A percentile compares a stretch with the other conserved stretches of the same genome.
phyloP scores from a whole-genome alignment of 257 asterid genomes.

The Solanum corneliomulleri region DNA sequence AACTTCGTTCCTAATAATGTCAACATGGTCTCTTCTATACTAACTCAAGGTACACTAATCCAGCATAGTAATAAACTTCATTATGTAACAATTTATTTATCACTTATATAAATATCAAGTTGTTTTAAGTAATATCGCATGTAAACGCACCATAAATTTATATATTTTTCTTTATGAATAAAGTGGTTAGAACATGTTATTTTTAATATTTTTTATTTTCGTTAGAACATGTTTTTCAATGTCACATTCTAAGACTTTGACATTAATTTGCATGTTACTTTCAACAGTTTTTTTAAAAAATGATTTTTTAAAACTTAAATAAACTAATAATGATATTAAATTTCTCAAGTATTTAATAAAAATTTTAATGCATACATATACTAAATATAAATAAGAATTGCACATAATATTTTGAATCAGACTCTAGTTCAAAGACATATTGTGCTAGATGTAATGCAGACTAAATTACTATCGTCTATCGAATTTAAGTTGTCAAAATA shows the following conservation, averaged over 20 bases:
- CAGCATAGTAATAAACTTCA: background rate
- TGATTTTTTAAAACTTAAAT: no score
- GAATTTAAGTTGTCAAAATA: no score
- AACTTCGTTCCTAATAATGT: background rate
- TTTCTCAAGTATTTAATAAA: no score
- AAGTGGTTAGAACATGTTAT: slow-evolving; percentile 13
- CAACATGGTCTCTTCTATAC: background rate
- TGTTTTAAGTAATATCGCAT: background rate
- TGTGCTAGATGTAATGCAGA: no score
- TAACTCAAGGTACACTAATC: background rate
- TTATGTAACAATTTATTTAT: background rate
- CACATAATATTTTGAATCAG: no score
- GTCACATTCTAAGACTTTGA: background rate
- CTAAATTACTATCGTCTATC: no score
- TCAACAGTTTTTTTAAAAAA: no score
- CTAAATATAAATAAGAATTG: no score
- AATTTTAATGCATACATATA: no score
- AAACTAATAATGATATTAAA: no score
- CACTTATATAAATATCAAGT: background rate
- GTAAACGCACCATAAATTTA: background rate
- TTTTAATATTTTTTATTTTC: background rate
- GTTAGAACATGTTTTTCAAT: slow-evolving; percentile 8
- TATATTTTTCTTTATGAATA: background rate
- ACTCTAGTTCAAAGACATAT: no score
- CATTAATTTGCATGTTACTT: background rate